Evolutionary conservation across 75 land plant genomes (phyloP).

Genomic region (Adiantum capillusveneris): DNA sequence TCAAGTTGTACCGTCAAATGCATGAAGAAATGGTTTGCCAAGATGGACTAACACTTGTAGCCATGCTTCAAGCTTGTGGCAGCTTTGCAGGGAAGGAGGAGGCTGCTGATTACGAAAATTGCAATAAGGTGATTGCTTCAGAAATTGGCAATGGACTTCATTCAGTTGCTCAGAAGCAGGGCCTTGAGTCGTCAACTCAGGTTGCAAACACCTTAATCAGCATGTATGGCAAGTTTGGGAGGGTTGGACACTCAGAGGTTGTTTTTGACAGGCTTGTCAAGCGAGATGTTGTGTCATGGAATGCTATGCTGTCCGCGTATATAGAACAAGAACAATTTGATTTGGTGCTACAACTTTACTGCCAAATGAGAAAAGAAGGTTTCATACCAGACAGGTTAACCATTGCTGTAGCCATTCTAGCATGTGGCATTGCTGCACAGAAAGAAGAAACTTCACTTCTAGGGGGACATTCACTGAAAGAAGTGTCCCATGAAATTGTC

Average conservation of each 20-base stretch:
- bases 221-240: slow-evolving; percentile 38
- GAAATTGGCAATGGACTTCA: background rate
- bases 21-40: background rate
- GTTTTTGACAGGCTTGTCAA: slow-evolving; percentile 20
- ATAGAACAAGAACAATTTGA: background rate
- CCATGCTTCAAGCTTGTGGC: background rate
- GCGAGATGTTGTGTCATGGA: background rate
- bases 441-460: background rate
- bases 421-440: background rate
- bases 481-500: background rate
- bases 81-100: background rate
- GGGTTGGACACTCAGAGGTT: slow-evolving; percentile 26
- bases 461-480: background rate
- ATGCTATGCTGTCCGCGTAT: background rate
- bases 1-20: background rate
- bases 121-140: too few relatives aligned
- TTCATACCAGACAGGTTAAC: too few relatives aligned
- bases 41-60: too few relatives aligned
- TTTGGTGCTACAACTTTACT: too few relatives aligned
- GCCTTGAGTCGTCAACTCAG: slow-evolving; percentile 14
- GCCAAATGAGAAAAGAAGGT: too few relatives aligned
- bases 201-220: slow-evolving; percentile 28
- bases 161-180: background rate
- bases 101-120: too few relatives aligned
- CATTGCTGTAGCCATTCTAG: background rate